Evolutionary conservation across 1,139 yeast genomes (phyloP), one percentile per base, ranked within the genome.

Genomic region (Scheffersomyces insectosa): DNA sequence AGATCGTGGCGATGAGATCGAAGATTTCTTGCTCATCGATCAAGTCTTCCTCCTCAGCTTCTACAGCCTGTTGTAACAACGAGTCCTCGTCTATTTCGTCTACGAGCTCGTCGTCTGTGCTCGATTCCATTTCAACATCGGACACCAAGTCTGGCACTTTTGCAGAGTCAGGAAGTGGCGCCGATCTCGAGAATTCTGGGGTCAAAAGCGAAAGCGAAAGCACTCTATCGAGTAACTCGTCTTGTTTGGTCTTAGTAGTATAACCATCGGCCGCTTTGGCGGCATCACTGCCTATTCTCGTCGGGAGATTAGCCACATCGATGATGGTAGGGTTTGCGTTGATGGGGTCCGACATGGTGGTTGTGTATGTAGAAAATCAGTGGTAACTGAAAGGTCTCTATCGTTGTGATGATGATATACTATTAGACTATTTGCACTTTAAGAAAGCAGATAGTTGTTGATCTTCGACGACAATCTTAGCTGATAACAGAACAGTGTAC

Each of bases 311-410:
- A 25, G 85, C 78, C 15, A 80, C 80, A 54, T 90, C 96, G 41
- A 90, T 69, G 38, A 93, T 83, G 29, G 86, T 84, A 12, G 99
- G 99, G 63, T 90, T 90, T 27, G 97, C 97, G 65, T 93, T 93
- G 48, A 91, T 85, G 36, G 88, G 89, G 44, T 89, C 97, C 23
- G 81, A 64, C 83, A 79, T 79, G 41, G 31, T 48, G 6, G 3
- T 20, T 20, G 25, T 20, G 7, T 20, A 8, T 20, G 7, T 6
- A 20, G 25, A 20, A 20, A 8, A 20, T 20, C 25, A 20, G 25
- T 20, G 1, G 25, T 20, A 20, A 6, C 8, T 6, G 25, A 7
- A 20, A 7, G 3, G 6, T 7, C 25, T 20, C 5, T 20, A 20
- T n/a, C n/a, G n/a, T n/a, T n/a, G n/a, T n/a, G n/a, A n/a, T n/a